Conservation (phyloP, 345 rosid genomes). For the Gossypium raimondii region DNA sequence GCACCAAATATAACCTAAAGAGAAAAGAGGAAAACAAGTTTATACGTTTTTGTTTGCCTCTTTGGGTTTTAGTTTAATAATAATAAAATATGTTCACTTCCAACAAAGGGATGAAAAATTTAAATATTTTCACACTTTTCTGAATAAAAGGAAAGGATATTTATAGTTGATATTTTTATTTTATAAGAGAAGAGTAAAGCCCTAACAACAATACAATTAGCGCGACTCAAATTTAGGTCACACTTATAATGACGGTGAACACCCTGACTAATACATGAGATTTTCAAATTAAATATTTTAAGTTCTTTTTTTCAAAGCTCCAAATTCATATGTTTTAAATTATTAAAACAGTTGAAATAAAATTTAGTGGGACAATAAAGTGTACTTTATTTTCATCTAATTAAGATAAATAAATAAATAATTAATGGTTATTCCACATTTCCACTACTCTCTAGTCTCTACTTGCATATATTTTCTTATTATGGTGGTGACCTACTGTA, state of each 20-base stretch:
- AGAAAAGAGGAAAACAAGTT: background rate
- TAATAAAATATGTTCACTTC: constrained; percentile 11
- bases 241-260: fast-evolving
- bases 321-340: no score
- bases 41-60: background rate
- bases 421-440: constrained; percentile 19
- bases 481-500: constrained; percentile 9
- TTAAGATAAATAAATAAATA: background rate
- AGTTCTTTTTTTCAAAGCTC: no score
- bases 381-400: background rate
- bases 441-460: background rate
- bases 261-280: fast-evolving
- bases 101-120: constrained; percentile 9
- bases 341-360: no score
- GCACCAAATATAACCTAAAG: background rate
- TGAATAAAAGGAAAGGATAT: background rate
- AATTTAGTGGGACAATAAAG: no score
- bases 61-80: background rate
- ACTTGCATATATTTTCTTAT: background rate
- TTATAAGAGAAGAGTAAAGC: no score
- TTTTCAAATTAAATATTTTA: no score
- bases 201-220: no score
- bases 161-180: constrained; percentile 21
- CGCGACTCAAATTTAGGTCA: fast-evolving
- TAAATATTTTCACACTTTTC: background rate